Evolutionary conservation across 768 basidiomycete genomes (phyloP), one percentile per base, ranked within the genome.

Genomic region (Wakefieldia striispora): DNA sequence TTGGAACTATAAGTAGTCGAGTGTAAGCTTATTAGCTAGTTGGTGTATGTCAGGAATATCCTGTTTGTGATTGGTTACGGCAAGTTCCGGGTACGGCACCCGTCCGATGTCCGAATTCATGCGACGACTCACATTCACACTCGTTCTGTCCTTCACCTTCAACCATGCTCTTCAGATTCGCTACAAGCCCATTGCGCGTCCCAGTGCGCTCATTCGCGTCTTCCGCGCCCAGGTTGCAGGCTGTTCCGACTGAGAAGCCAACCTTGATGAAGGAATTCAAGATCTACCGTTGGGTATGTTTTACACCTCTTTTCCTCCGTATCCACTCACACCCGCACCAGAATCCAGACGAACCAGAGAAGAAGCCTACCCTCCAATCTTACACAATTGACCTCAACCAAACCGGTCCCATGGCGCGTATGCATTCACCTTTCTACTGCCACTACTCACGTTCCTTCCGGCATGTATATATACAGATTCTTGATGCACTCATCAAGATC

Each of bases 401-500:
- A 71, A 92, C 88, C 23, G 95, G 95, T 12, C 95, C 95, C 50
- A 98, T 98, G 95, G 86, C 84, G 56, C 46, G 75, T 65, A 39
- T 49, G 2, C 4, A 5, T 40, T 29, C 34, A n/a, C 41, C 31
- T 31, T 14, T 33, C 27, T 8, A 43, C 37, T 46, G 55, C 26
- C 27, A 12, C 23, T n/a, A 7, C 14, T 60, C 3, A 55, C 44
- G 8, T 34, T 3, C 8, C 42, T 31, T 8, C 38, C 24, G 41
- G 11, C 3, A 2, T 37, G 12, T 31, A 9, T 17, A 16, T 3
- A 14, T 35, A 20, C 43, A 86, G 86, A 70, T 94, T 45, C 84
- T 95, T 48, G 92, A 95, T 61, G 92, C 91, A 2, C 83, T 95
- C 60, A 97, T 97, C 74, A 97, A 98, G 75, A 97, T 99, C 68